A percentile compares a stretch with the other conserved stretches of the same genome.
These are phyloP conservation scores for Globisporangium rhizosaccharum DNA, from an alignment of 352 stramenopile genomes.

Conservation along the genomic window DNA sequence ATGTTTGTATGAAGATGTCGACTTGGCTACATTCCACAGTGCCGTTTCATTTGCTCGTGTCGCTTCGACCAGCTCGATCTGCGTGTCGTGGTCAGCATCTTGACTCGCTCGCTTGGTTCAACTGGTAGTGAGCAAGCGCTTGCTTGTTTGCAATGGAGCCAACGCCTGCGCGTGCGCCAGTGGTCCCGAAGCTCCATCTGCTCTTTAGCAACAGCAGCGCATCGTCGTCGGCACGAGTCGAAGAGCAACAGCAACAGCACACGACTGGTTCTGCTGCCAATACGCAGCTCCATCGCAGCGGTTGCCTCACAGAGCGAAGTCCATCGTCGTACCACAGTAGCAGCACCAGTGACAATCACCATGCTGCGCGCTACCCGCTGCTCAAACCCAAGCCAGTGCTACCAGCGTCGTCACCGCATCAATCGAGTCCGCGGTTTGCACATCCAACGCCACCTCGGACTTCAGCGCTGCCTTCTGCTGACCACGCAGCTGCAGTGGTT, in stretches of 20 bases:
- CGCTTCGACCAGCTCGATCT: too few relatives aligned
- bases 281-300: too few relatives aligned
- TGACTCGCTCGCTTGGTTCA: background rate
- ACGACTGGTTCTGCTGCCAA: background rate
- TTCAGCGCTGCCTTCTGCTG: background rate
- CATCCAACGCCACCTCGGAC: constrained; percentile 4
- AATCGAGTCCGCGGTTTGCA: constrained; percentile 4
- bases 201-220: constrained; percentile 3
- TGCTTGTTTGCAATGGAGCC: constrained; percentile 11
- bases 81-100: too few relatives aligned
- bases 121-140: too few relatives aligned
- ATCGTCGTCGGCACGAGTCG: background rate
- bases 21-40: too few relatives aligned
- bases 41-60: too few relatives aligned
- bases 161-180: constrained; percentile 1
- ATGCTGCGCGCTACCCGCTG: background rate
- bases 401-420: background rate
- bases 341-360: background rate
- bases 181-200: constrained; percentile 16
- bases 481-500: background rate
- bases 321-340: background rate
- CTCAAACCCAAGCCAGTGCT: background rate
- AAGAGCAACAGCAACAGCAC: background rate
- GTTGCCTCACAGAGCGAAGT: background rate
- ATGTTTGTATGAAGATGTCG: too few relatives aligned